Base-by-base conservation (phyloP, 2,329 filamentous ascomycete species). In the Cladosporium sp. region DNA sequence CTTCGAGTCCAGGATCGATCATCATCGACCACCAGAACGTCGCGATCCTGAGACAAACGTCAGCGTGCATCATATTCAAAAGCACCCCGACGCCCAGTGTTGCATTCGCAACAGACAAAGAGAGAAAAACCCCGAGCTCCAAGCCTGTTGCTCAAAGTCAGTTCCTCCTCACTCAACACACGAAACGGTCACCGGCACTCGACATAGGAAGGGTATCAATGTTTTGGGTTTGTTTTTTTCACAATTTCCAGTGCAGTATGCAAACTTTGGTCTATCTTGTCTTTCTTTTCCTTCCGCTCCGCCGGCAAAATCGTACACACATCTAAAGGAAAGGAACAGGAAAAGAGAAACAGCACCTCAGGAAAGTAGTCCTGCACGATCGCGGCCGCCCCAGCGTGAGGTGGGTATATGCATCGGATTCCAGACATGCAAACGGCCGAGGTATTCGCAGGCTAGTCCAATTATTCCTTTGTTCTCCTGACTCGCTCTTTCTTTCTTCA, bases 301-400 rank as follows among this genome's bases (percentile, higher is more conserved):
- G 5, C 7, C 16, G 13, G 4, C 2, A 39, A 43, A 46, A 46
- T 46, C 39, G 21, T 46, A 46, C 39, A 46, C n/a, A 46, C 39
- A 21, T n/a, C n/a, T n/a, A 21, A 43, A 10, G 18, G 10, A n/a
- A 21, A n/a, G 10, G 18, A 43, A 43, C 5, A 43, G 18, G 18
- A 18, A 4, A 46, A 13, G 13, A 46, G 39, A 54, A 28, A 30
- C 18, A 23, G 21, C 25, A 54, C 18, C 36, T n/a, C 36, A 11
- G 51, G 49, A 54, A 30, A 18, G 51, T 54, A 54, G 51, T 54
- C 26, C 51, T 54, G 32, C 51, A 54, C 51, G 32, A 32, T 30
- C n/a, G n/a, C 51, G 51, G 18, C 49, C 28, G 51, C 28, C 51
- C 13, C 11, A 21, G 10, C 2, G 10, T 13, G n/a, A 3, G n/a